Conservation (phyloP, 2,329 filamentous ascomycete genomes). For the Penicillium sp. region DNA sequence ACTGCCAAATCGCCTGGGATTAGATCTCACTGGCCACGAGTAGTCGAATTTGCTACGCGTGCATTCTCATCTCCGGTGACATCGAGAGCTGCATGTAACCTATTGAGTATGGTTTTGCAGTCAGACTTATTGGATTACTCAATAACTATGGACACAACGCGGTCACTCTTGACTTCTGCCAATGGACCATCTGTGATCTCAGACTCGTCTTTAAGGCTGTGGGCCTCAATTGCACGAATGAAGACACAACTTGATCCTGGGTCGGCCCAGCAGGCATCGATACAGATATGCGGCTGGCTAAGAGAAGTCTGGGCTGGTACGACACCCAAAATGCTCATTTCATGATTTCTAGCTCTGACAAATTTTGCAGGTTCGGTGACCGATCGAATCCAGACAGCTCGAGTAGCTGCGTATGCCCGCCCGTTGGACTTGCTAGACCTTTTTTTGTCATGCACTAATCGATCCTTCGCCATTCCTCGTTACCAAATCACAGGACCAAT, state of each 20-base stretch:
- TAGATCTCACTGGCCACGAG: constrained; percentile 62
- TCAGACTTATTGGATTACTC: constrained; percentile 66
- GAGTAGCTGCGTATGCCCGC: constrained; percentile 62
- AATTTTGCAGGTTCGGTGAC: constrained; percentile 48
- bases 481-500: constrained; percentile 27
- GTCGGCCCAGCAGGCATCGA: constrained; percentile 65
- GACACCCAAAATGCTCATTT: constrained; percentile 49
- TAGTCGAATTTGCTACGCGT: constrained; percentile 73
- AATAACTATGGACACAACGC: constrained; percentile 66
- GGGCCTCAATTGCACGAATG: constrained; percentile 66
- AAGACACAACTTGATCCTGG: constrained; percentile 68
- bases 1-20: constrained; percentile 44
- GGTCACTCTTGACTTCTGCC: constrained; percentile 70
- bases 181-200: constrained; percentile 75
- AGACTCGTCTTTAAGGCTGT: constrained; percentile 75
- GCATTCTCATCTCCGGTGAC: constrained; percentile 68
- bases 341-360: constrained; percentile 11
- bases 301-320: constrained; percentile 74
- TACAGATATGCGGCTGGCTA: constrained; percentile 76
- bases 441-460: constrained; percentile 68
- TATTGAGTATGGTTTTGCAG: constrained; percentile 68
- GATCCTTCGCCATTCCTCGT: constrained; percentile 31
- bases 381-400: constrained; percentile 66
- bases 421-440: constrained; percentile 67
- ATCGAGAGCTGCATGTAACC: constrained; percentile 73